Base-by-base conservation (phyloP, 2,329 filamentous ascomycete species). In the Podosphaera fusca region DNA sequence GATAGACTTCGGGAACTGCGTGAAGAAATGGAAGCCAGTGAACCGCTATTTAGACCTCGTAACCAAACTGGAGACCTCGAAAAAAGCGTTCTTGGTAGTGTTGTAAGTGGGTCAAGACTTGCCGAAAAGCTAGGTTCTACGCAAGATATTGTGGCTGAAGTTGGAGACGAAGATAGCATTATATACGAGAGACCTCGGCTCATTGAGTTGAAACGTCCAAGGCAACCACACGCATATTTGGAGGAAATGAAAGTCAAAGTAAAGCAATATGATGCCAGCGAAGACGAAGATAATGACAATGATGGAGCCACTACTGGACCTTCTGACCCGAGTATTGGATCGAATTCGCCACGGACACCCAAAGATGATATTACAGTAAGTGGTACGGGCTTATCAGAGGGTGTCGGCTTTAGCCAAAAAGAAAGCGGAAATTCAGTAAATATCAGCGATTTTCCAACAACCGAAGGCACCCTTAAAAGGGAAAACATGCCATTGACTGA, bases 1-100 rank as follows among this genome's bases (percentile, higher is more conserved):
- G 92, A 98, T 71, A 83, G 89, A 64, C 75, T 98, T 58, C 84
- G 92, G 62, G 90, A 94, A 62, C 75, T 96, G 55, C 84, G 92
- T 58, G 90, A 96, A 70, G 83, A 89, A 70, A 98, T 98, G 92
- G 92, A 96, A 61, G 80, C 78, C 31, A 72, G 72, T 60, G 52
- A 31, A 30, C 9, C 35, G 30, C 35, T 40, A 31, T 36, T 14
- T 31, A 71, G 71, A 65, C 69, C 72, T 59, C 35, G 34, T 33
- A 75, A 76, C 42, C 75, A 79, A 8, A 77, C 77, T 30, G 72
- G 74, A 55, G 79, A 84, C 62, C 78, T 89, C 63, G 80, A 79
- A 59, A 81, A 84, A 66, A 84, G 82, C 63, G 79, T 87, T 61
- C 76, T 95, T 54, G 84, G 84, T 56, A 84, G 79, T 61, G 82